A percentile compares a stretch with the other conserved stretches of the same genome.
Evolutionary conservation across 108 stramenopile species (phyloP).

Genomic region (Cyclotella cryptica): DNA sequence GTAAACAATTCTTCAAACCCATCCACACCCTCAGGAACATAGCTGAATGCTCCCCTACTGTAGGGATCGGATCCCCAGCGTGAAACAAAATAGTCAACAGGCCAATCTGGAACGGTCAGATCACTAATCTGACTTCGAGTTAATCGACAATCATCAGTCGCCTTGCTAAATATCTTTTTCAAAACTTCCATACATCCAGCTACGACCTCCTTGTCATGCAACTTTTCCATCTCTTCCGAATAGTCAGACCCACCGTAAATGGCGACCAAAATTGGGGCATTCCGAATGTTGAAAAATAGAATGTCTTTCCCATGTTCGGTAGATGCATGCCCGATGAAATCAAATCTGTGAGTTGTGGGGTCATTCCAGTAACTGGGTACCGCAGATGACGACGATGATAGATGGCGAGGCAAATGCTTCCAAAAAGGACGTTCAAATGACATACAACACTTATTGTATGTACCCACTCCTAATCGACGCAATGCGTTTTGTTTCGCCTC

Average conservation of each 20-base stretch:
- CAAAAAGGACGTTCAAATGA: conserved; percentile 79
- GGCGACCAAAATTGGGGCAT: conserved; percentile 73
- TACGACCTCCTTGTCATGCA: conserved; percentile 71
- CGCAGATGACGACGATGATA: conserved; percentile 9
- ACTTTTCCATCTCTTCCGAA: conserved; percentile 68
- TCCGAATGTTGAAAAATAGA: conserved; percentile 63
- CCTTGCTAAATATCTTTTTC: conserved; percentile 63
- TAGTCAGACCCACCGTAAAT: conserved; percentile 80
- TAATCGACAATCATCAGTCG: conserved; percentile 30
- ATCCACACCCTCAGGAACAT: conserved; percentile 80
- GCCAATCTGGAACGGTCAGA: conserved; percentile 51
- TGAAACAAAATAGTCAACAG: conserved; percentile 76
- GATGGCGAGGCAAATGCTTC: conserved; percentile 45
- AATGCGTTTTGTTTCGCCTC: conserved; percentile 76
- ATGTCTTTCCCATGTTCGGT: conserved; percentile 60
- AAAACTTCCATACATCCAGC: conserved; percentile 70
- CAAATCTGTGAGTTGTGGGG: conserved; percentile 52
- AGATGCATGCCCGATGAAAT: conserved; percentile 77
- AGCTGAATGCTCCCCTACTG: conserved; percentile 74
- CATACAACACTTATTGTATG: conserved; percentile 89
- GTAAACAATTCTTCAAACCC: conserved; percentile 57
- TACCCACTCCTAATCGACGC: conserved; percentile 78
- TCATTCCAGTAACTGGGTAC: conserved; percentile 13
- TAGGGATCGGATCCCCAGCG: conserved; percentile 81
- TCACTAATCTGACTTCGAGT: conserved; percentile 45